Percentiles rank a stretch among this genome's conserved stretches.
Conservation (phyloP, 805 yeast genomes). For the Zygotorulaspora sp. region DNA sequence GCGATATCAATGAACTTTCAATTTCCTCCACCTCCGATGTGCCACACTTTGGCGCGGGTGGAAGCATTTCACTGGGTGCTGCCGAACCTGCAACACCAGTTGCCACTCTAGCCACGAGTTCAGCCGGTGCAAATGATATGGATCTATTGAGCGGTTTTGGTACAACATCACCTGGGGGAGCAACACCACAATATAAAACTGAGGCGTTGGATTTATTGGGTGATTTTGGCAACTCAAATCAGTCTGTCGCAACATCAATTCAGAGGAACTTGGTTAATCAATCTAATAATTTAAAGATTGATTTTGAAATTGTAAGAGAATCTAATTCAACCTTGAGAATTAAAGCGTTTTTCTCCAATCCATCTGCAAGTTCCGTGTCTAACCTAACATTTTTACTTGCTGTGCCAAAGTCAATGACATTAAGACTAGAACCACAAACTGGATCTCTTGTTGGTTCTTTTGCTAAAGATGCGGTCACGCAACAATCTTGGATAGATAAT, state of each 20-base stretch:
- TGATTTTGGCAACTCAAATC: conserved; percentile 18
- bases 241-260: conserved; percentile 15
- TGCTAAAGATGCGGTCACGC: conserved; percentile 48
- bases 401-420: conserved; percentile 58
- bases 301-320: conserved; percentile 39
- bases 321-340: conserved; percentile 41
- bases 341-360: conserved; percentile 49
- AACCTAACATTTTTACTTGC: conserved; percentile 61
- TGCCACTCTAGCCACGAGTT: conserved; percentile 14
- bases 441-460: conserved; percentile 48
- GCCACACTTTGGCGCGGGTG: conserved; percentile 47
- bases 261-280: conserved; percentile 38
- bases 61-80: conserved; percentile 42
- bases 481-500: conserved; percentile 39
- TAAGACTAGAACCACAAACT: conserved; percentile 60
- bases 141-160: conserved; percentile 21
- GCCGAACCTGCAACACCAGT: conserved; percentile 29
- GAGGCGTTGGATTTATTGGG: conserved; percentile 15
- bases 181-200: conserved; percentile 6
- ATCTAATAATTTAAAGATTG: conserved; percentile 47
- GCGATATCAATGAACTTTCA: conserved; percentile 63
- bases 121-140: conserved; percentile 24
- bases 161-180: conserved; percentile 21
- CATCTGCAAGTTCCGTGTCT: conserved; percentile 41
- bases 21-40: conserved; percentile 39